phyloP scores from a whole-genome alignment of 148 eudicot genomes.

The Polygonum maritimum region DNA sequence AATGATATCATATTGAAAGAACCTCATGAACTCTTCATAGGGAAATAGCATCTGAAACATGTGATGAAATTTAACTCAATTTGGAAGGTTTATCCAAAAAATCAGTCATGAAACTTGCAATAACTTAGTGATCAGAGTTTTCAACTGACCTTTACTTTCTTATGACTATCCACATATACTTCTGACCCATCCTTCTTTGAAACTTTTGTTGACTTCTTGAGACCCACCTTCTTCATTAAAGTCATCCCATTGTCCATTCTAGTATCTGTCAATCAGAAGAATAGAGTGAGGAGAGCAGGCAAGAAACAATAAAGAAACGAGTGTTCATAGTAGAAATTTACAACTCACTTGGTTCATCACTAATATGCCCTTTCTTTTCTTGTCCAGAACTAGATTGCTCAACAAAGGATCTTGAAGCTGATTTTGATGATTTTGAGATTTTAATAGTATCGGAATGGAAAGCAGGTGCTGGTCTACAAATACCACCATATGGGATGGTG shows the following conservation, averaged over 20 bases:
- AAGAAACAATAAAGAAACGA: conserved; percentile 1
- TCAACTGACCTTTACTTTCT: conserved; percentile 52
- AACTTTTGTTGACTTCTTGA: conserved; percentile 50
- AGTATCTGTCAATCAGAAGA: conserved; percentile 20
- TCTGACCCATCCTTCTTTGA: conserved; percentile 29
- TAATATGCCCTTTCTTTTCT: conserved; percentile 30
- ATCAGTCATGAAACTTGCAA: neutral
- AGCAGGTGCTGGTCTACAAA: conserved; percentile 26
- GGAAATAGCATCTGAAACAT: conserved; percentile 77
- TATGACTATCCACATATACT: conserved; percentile 23
- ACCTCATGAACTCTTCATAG: conserved; percentile 64
- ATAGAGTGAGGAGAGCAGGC: conserved; percentile 5
- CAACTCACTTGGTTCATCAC: conserved; percentile 45
- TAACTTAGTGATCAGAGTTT: neutral
- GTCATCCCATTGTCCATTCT: conserved; percentile 36
- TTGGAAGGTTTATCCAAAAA: neutral
- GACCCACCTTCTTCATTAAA: conserved; percentile 50
- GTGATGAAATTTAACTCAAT: conserved; percentile 1
- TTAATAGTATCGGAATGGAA: conserved; percentile 26
- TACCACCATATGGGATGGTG: conserved; percentile 19
- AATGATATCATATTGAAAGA: conserved; percentile 45
- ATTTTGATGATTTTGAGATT: conserved; percentile 36
- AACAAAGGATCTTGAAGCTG: conserved; percentile 25
- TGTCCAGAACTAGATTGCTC: conserved; percentile 37
- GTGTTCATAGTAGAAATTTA: neutral